These are phyloP conservation scores for Cordyceps sp. DNA, from an alignment of 2,329 filamentous ascomycete species.

Conservation along the genomic window DNA sequence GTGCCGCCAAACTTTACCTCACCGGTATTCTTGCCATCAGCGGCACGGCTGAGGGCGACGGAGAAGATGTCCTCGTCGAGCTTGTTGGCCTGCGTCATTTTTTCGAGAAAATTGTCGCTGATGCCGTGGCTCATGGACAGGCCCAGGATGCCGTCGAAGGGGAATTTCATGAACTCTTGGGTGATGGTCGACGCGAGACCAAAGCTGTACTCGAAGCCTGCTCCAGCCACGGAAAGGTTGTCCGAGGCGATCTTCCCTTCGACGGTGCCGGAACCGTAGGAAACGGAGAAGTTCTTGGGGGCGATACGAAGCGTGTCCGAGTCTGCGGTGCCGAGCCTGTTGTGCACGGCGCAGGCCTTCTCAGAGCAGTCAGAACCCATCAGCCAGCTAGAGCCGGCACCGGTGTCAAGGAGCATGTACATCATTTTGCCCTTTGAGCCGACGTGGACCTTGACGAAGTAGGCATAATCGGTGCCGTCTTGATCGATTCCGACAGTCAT, in stretches of 20 bases:
- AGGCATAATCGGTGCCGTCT: slow-evolving; percentile 49
- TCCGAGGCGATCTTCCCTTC: slow-evolving; percentile 51
- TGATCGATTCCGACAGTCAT: slow-evolving; percentile 41
- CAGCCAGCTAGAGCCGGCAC: slow-evolving; percentile 65
- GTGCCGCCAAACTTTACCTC: slow-evolving; percentile 62
- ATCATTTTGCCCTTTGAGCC: slow-evolving; percentile 37
- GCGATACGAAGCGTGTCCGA: slow-evolving; percentile 46
- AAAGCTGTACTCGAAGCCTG: slow-evolving; percentile 49
- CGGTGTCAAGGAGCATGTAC: slow-evolving; percentile 50
- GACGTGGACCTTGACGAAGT: slow-evolving; percentile 41
- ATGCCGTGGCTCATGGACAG: slow-evolving; percentile 46
- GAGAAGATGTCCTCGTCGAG: slow-evolving; percentile 51
- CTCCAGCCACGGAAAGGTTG: slow-evolving; percentile 46
- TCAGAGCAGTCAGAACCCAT: slow-evolving; percentile 56
- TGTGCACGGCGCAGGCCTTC: slow-evolving; percentile 50
- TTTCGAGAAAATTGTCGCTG: slow-evolving; percentile 50
- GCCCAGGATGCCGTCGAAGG: slow-evolving; percentile 78
- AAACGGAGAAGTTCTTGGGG: slow-evolving; percentile 41
- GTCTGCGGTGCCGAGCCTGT: slow-evolving; percentile 47
- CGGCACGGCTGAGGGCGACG: slow-evolving; percentile 50
- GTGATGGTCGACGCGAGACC: slow-evolving; percentile 59
- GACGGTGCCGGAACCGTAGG: slow-evolving; percentile 65
- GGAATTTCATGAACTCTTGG: slow-evolving; percentile 57
- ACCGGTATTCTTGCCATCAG: slow-evolving; percentile 52
- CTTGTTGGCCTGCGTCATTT: slow-evolving; percentile 36